Conservation (phyloP, 331 rosid genomes). For the Quercus tomentella region DNA sequence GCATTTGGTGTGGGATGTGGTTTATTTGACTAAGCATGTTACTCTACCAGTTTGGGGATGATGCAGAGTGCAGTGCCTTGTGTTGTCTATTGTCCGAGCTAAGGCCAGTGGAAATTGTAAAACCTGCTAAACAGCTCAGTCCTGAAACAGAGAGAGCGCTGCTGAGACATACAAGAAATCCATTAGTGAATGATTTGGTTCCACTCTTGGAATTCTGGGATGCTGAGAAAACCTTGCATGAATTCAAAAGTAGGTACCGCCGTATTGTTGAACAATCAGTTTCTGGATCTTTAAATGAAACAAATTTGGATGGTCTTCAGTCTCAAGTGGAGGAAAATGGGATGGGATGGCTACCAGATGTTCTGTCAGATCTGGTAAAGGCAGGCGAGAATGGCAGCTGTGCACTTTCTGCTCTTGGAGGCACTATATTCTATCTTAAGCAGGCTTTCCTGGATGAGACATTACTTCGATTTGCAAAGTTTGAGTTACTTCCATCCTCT, state of each 20-base stretch:
- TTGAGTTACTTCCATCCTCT: conserved; percentile 79
- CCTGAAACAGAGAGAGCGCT: conserved; percentile 79
- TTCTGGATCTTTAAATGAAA: conserved; percentile 21
- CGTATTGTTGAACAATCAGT: conserved; percentile 18
- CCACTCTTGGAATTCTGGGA: conserved; percentile 85
- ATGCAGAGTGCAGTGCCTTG: conserved; percentile 76
- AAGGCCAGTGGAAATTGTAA: conserved; percentile 91
- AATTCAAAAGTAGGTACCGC: conserved; percentile 49
- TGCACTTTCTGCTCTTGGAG: conserved; percentile 98
- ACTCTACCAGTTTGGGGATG: conserved; percentile 71
- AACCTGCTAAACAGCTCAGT: conserved; percentile 77
- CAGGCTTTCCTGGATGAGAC: conserved; percentile 90
- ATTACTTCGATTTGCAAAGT: conserved; percentile 79
- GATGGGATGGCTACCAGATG: conserved; percentile 56
- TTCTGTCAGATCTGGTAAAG: conserved; percentile 61
- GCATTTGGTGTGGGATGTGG: neutral
- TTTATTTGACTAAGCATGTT: conserved; percentile 1
- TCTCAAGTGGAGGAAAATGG: conserved; percentile 36
- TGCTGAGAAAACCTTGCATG: conserved; percentile 59
- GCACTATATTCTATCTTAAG: conserved; percentile 81
- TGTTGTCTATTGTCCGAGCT: conserved; percentile 82
- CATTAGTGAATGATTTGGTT: conserved; percentile 82
- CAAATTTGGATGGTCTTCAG: neutral
- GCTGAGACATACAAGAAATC: conserved; percentile 75
- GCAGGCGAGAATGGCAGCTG: conserved; percentile 42